phyloP scores from a whole-genome alignment of 2,329 filamentous ascomycete genomes.

The Geosmithia flava region DNA sequence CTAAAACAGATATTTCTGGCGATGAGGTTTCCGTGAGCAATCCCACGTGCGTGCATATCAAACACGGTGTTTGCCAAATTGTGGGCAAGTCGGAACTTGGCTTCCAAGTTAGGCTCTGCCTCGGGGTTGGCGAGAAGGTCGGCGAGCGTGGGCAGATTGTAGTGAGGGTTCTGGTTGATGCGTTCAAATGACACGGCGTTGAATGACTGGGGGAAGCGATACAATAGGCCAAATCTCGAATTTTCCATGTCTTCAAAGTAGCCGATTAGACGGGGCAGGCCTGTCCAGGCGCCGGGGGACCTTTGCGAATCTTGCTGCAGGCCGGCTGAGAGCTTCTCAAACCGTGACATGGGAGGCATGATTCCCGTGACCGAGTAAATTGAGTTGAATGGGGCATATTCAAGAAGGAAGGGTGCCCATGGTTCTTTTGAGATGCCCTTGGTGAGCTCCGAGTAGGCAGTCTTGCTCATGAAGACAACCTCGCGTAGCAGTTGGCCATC shows the following conservation, averaged over 20 bases:
- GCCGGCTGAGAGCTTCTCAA: conserved; percentile 49
- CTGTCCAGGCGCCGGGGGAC: conserved; percentile 43
- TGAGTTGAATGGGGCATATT: conserved; percentile 55
- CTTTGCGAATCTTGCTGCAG: conserved; percentile 41
- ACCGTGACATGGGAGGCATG: conserved; percentile 50
- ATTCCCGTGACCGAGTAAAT: conserved; percentile 52
- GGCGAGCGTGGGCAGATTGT: conserved; percentile 39
- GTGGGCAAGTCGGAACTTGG: conserved; percentile 62
- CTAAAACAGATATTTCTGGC: conserved; percentile 58
- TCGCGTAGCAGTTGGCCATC: conserved; percentile 23
- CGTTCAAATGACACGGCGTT: conserved; percentile 42
- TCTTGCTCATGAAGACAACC: conserved; percentile 36
- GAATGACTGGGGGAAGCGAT: conserved; percentile 57
- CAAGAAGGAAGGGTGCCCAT: conserved; percentile 50
- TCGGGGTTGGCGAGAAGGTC: conserved; percentile 38
- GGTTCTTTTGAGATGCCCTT: conserved; percentile 25
- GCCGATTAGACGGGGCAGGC: conserved; percentile 47
- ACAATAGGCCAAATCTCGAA: conserved; percentile 62
- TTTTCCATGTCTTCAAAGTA: conserved; percentile 66
- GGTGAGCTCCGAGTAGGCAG: conserved; percentile 35
- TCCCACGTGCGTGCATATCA: conserved; percentile 56
- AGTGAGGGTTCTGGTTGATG: conserved; percentile 33
- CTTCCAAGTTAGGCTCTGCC: conserved; percentile 57
- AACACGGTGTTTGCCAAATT: conserved; percentile 63
- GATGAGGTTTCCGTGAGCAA: conserved; percentile 59